Percentiles rank a stretch among this genome's conserved stretches.
Conservation (phyloP, 2,329 filamentous ascomycete species). For the Claviceps africana region DNA sequence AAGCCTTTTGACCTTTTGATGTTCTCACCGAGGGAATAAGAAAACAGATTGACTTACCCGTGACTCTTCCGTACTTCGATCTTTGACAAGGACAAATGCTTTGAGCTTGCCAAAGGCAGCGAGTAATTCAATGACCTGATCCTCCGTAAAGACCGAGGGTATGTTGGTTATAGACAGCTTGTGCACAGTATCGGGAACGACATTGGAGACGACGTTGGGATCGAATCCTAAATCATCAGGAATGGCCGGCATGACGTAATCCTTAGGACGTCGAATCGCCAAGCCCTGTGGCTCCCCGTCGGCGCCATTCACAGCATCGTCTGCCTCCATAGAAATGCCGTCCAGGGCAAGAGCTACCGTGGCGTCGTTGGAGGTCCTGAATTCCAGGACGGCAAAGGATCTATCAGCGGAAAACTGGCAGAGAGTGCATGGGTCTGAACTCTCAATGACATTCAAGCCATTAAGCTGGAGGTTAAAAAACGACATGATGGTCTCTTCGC, state of each 20-base stretch:
- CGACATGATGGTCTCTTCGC: conserved; percentile 59
- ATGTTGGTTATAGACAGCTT: conserved; percentile 92
- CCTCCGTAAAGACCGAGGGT: conserved; percentile 73
- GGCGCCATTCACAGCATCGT: conserved; percentile 41
- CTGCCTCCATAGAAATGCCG: conserved; percentile 73
- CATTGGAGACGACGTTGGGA: conserved; percentile 60
- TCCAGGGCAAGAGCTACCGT: conserved; percentile 85
- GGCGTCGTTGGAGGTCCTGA: conserved; percentile 73
- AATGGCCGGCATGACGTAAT: conserved; percentile 84
- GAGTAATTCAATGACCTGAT: conserved; percentile 81
- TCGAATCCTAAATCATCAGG: conserved; percentile 61
- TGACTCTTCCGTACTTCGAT: conserved; percentile 71
- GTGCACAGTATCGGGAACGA: conserved; percentile 83
- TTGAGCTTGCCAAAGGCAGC: conserved; percentile 87
- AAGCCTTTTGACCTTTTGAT: conserved; percentile 21
- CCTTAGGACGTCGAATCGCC: conserved; percentile 75
- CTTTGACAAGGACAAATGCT: conserved; percentile 80
- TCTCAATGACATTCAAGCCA: conserved; percentile 81
- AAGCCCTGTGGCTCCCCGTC: conserved; percentile 46
- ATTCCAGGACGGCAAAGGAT: conserved; percentile 78
- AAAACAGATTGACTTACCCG: conserved; percentile 39
- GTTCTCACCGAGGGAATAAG: background rate
- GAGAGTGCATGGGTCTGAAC: conserved; percentile 69
- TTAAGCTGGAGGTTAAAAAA: conserved; percentile 98
- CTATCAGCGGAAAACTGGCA: conserved; percentile 69